Conservation (phyloP, 116 monocot genomes). For the Phalaenopsis hybrid region DNA sequence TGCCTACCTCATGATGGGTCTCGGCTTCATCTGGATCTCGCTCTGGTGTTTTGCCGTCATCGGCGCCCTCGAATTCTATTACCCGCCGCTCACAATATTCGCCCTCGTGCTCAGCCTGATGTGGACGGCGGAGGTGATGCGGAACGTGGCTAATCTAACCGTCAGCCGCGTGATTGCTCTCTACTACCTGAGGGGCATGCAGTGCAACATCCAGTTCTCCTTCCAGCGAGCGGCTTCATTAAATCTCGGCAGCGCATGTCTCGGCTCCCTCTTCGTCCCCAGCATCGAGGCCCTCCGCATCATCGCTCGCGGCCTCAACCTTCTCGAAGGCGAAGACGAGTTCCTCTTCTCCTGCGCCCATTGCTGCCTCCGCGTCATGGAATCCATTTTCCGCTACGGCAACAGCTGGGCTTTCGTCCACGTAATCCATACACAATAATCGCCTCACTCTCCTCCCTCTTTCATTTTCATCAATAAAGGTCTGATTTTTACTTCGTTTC, state of each 20-base stretch:
- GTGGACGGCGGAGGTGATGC: constrained; percentile 96
- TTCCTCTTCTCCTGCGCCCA: constrained; percentile 99
- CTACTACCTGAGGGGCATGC: constrained; percentile 97
- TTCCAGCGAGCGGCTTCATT: constrained; percentile 71
- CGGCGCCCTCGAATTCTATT: constrained; percentile 74
- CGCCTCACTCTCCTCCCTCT: background rate
- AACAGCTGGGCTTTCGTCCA: constrained; percentile 99
- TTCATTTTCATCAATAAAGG: no score
- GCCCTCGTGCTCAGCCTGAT: constrained; percentile 64
- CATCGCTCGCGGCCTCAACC: constrained; percentile 74
- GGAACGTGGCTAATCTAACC: constrained; percentile 84
- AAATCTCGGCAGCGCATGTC: constrained; percentile 86
- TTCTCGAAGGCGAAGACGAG: constrained; percentile 93
- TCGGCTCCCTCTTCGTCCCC: constrained; percentile 88
- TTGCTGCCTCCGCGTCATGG: constrained; percentile 91
- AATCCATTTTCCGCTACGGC: constrained; percentile 78
- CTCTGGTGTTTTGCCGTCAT: constrained; percentile 89
- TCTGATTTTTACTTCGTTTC: background rate
- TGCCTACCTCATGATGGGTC: constrained; percentile 56
- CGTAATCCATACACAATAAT: constrained; percentile 17
- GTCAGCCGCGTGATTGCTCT: constrained; percentile 79
- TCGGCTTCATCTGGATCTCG: constrained; percentile 75
- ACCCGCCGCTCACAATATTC: constrained; percentile 61
- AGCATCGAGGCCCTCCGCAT: constrained; percentile 78
- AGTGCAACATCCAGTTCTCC: constrained; percentile 63